Conservation (phyloP, 495 filamentous ascomycete species). For the Aspergillus ellipticus region DNA sequence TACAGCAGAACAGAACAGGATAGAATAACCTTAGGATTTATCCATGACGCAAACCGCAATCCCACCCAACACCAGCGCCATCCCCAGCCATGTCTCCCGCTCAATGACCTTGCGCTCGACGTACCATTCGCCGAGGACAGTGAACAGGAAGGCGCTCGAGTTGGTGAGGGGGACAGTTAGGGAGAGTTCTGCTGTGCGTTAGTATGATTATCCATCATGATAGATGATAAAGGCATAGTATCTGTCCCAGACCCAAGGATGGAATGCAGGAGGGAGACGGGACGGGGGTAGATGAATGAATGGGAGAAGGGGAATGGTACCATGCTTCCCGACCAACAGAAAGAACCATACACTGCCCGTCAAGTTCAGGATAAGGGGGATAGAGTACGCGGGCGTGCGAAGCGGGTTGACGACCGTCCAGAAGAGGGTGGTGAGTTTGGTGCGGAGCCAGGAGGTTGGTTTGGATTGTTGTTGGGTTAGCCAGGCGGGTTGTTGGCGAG, state of each 20-base stretch:
- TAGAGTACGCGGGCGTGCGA: conserved; percentile 73
- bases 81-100: conserved; percentile 85
- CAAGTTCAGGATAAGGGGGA: conserved; percentile 83
- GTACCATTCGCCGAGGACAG: conserved; percentile 92
- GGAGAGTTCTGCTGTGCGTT: conserved; percentile 64
- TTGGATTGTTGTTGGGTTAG: conserved; percentile 14
- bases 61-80: conserved; percentile 74
- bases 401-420: conserved; percentile 78
- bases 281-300: conserved; percentile 12
- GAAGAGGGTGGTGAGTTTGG: conserved; percentile 52
- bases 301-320: no score
- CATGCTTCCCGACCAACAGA: conserved; percentile 84
- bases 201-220: neutral
- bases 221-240: neutral
- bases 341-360: conserved; percentile 99
- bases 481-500: conserved; percentile 19
- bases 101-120: conserved; percentile 86
- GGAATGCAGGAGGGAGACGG: neutral
- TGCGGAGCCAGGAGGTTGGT: conserved; percentile 41
- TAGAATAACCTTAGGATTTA: conserved; percentile 43
- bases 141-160: conserved; percentile 90
- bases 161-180: conserved; percentile 94
- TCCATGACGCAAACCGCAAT: conserved; percentile 83
- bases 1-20: no score
- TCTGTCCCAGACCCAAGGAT: no score